Evolutionary conservation across 2,329 filamentous ascomycete genomes (phyloP).

Genomic region (Grosmannia huntii): DNA sequence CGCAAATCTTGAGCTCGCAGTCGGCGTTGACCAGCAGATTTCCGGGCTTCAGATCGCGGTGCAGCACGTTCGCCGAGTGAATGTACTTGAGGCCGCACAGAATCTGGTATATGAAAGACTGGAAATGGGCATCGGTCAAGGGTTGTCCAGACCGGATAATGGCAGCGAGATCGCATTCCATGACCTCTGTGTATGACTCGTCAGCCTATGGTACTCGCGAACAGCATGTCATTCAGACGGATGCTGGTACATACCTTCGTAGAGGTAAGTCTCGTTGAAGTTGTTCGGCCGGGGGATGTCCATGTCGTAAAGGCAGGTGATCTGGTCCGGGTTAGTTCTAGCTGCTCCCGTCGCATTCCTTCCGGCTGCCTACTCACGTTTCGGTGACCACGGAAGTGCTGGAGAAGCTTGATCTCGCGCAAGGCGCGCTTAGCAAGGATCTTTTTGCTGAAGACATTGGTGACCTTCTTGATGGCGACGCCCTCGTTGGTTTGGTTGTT

Average conservation of each 20-base stretch:
- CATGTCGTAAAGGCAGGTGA: slow-evolving; percentile 99
- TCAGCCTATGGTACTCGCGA: not conserved
- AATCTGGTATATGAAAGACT: slow-evolving; percentile 99
- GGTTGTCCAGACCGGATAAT: slow-evolving; percentile 97
- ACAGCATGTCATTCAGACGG: not conserved
- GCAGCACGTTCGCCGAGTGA: slow-evolving; percentile 93
- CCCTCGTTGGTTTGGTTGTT: slow-evolving; percentile 86
- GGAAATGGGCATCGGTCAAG: slow-evolving; percentile 95
- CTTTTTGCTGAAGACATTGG: slow-evolving; percentile 99
- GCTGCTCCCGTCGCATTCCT: not conserved
- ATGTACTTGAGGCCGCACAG: slow-evolving; percentile 98
- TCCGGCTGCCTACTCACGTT: slow-evolving; percentile 46
- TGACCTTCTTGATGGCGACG: slow-evolving; percentile 98
- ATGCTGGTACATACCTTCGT: slow-evolving; percentile 62
- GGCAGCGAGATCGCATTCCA: slow-evolving; percentile 96
- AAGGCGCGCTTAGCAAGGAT: slow-evolving; percentile 95
- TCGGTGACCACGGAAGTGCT: slow-evolving; percentile 88
- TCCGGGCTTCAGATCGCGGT: slow-evolving; percentile 92
- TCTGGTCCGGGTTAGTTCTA: slow-evolving; percentile 39
- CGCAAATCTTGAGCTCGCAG: slow-evolving; percentile 98
- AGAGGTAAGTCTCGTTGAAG: slow-evolving; percentile 98
- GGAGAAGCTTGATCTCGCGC: slow-evolving; percentile 95
- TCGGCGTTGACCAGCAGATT: slow-evolving; percentile 97
- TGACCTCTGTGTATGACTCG: slow-evolving; percentile 59
- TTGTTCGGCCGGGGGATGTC: slow-evolving; percentile 94